phyloP scores from a whole-genome alignment of 2,329 filamentous ascomycete genomes.

The Fusarium mexicanum region DNA sequence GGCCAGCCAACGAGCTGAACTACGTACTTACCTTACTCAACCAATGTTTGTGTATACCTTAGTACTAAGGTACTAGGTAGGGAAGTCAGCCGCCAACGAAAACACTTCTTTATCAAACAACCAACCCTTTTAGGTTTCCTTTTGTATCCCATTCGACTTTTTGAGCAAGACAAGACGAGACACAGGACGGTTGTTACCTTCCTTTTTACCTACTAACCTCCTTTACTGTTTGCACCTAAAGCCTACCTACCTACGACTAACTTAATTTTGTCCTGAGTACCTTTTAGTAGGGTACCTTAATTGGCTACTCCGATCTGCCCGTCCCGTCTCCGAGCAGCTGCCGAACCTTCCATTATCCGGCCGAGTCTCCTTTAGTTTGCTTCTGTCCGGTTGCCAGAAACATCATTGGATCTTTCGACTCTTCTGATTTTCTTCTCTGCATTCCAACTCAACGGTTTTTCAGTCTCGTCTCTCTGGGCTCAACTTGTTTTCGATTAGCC shows the following conservation, averaged over 20 bases:
- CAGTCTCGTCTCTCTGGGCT: neutral
- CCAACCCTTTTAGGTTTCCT: conserved; percentile 16
- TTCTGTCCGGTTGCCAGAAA: conserved; percentile 20
- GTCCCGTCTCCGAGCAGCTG: conserved; percentile 20
- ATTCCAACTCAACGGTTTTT: conserved; percentile 22
- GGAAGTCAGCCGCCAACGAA: conserved; percentile 3
- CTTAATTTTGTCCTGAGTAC: neutral
- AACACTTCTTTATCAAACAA: conserved; percentile 24
- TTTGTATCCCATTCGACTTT: conserved; percentile 1
- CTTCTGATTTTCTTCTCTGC: conserved; percentile 18
- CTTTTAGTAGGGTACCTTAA: neutral
- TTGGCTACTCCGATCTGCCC: neutral
- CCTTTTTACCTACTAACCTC: neutral
- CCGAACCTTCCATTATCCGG: conserved; percentile 35
- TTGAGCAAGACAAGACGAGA: neutral
- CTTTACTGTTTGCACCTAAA: neutral
- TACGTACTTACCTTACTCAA: neutral
- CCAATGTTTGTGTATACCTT: neutral
- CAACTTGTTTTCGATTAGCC: conserved; percentile 4
- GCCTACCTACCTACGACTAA: neutral
- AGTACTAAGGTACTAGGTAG: neutral
- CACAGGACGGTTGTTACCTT: neutral
- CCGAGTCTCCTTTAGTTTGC: conserved; percentile 37
- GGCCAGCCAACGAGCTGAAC: neutral
- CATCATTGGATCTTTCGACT: conserved; percentile 25